Evolutionary conservation across 768 basidiomycete species (phyloP), one percentile per base, ranked within the genome.

Genomic region (Boletus rubescentipes): DNA sequence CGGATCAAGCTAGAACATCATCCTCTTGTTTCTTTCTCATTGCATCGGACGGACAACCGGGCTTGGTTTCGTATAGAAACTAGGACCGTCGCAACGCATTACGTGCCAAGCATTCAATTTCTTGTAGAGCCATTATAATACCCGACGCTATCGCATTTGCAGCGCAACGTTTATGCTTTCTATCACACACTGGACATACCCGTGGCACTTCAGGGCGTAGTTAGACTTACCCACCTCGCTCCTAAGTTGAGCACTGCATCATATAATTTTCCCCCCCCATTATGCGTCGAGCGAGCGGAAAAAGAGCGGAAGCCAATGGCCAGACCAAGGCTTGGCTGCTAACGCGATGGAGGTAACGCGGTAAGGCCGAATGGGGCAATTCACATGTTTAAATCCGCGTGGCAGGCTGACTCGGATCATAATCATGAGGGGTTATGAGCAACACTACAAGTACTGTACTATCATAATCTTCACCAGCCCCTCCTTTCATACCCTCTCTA

Each of bases 331-430:
- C 15, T 6, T 16, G 20, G 26, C 26, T 15, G 40, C 15, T 41
- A 26, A 12, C 15, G 18, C 9, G 10, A 42, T 23, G 46, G 53
- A 54, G 61, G 49, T 69, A 62, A 48, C 36, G 67, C 61, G 67
- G 64, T 34, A 32, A 15, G 9, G 10, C 58, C 42, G 34, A 55
- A 61, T 39, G 11, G 3, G 51, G 55, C 4, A 58, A 72, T 71
- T 70, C 69, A 70, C 69, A 59, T 70, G 69, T 62, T 18, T 61
- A 68, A 59, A 51, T 58, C 67, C 59, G 59, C 49, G 31, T 37
- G 48, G 54, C 41, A 54, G 14, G 57, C 35, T 53, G 18, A 40
- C 23, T 23, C 18, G 26, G 44, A 43, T 36, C 38, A 20, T 44
- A 58, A 61, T 66, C 54, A 61, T 58, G 59, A 67, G 64, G 68